Evolutionary conservation across 2,329 filamentous ascomycete species (phyloP).

Genomic region (Apiospora saccharicola): DNA sequence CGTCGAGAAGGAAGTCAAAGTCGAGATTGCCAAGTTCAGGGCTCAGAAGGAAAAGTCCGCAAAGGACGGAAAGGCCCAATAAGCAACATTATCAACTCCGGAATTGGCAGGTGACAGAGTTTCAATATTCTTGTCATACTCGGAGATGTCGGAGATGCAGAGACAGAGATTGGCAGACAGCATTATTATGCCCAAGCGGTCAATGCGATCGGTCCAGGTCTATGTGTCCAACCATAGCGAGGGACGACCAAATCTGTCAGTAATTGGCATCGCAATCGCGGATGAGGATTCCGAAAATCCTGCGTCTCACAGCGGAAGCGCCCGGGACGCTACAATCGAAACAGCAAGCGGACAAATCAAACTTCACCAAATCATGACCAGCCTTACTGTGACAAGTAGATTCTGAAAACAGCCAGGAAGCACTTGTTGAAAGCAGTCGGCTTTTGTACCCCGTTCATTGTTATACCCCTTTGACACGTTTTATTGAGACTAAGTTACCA

Average conservation of each 20-base stretch:
- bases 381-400: background rate
- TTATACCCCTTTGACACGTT: constrained; percentile 22
- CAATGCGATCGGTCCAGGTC: background rate
- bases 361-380: background rate
- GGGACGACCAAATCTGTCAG: background rate
- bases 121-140: background rate
- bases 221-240: background rate
- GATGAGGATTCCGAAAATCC: background rate
- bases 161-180: background rate
- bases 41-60: constrained; percentile 52
- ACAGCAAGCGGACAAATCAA: constrained; percentile 7
- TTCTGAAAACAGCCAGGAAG: constrained; percentile 11
- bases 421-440: background rate
- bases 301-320: background rate
- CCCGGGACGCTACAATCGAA: background rate
- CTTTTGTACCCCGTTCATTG: constrained; percentile 7
- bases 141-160: background rate
- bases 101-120: background rate
- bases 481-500: constrained; percentile 9
- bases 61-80: constrained; percentile 61
- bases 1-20: constrained; percentile 76
- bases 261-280: background rate
- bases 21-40: constrained; percentile 79
- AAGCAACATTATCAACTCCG: constrained; percentile 30
- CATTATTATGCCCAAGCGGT: background rate